A percentile compares a stretch with the other conserved stretches of the same genome.
Conservation (phyloP, 305 asterid genomes). For the Rubia occidens region DNA sequence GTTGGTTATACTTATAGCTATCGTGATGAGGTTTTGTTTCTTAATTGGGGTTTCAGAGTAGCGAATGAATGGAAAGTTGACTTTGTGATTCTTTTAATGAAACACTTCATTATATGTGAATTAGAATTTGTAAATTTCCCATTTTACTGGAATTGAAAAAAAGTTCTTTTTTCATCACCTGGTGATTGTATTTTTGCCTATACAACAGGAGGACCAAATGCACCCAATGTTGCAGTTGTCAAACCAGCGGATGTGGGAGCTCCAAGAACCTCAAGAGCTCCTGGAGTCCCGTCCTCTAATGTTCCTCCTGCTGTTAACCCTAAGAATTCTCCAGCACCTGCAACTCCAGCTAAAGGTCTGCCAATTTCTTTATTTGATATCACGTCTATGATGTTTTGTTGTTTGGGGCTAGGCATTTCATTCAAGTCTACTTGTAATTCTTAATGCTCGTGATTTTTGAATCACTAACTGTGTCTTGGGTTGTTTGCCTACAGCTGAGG, state of each 20-base stretch:
- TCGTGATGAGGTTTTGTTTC: neutral
- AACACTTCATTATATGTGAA: neutral
- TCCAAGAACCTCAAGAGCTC: slow-evolving; percentile 42
- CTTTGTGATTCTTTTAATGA: neutral
- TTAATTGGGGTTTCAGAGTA: neutral
- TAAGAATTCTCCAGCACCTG: slow-evolving; percentile 24
- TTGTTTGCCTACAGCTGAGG: slow-evolving; percentile 46
- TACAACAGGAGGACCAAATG: slow-evolving; percentile 37
- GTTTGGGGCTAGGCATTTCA: neutral
- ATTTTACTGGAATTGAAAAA: neutral
- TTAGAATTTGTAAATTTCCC: neutral
- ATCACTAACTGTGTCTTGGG: slow-evolving; percentile 18
- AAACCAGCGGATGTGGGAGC: slow-evolving; percentile 28
- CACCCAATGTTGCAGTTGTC: slow-evolving; percentile 26
- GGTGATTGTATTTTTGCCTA: neutral
- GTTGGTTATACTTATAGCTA: too few species aligned
- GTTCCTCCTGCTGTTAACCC: slow-evolving; percentile 32
- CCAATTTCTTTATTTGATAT: slow-evolving; percentile 7
- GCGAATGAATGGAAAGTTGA: neutral
- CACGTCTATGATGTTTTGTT: neutral
- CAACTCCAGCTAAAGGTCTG: slow-evolving; percentile 63
- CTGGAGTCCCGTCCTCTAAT: slow-evolving; percentile 42
- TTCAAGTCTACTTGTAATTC: neutral
- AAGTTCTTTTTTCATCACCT: neutral
- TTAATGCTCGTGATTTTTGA: slow-evolving; percentile 11